phyloP scores from a whole-genome alignment of 208 protist genomes.

The Trypanosoma cruzi region DNA sequence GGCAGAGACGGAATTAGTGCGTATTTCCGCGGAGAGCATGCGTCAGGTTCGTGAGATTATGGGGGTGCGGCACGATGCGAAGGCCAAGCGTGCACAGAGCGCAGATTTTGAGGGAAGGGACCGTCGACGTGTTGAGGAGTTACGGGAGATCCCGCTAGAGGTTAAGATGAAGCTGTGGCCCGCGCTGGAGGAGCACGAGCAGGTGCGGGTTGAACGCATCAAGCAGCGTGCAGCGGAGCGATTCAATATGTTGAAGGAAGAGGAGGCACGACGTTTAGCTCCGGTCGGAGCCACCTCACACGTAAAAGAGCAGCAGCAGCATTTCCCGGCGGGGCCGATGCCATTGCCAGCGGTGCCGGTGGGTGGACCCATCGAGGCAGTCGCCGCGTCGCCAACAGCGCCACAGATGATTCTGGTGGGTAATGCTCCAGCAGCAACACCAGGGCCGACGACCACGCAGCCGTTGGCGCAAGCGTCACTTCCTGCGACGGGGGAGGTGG shows the following conservation, averaged over 20 bases:
- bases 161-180: conserved; percentile 84
- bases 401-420: conserved; percentile 3
- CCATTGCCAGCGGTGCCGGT: conserved; percentile 10
- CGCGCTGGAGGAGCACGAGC: conserved; percentile 81
- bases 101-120: conserved; percentile 17
- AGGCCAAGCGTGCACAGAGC: conserved; percentile 33
- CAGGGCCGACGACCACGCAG: not conserved
- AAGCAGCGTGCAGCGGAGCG: conserved; percentile 49
- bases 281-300: conserved; percentile 38
- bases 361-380: conserved; percentile 12
- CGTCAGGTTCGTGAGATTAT: conserved; percentile 52
- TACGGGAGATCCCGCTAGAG: conserved; percentile 65
- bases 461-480: not conserved
- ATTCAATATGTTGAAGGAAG: conserved; percentile 48
- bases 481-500: not conserved
- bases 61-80: conserved; percentile 35
- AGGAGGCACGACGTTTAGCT: conserved; percentile 48
- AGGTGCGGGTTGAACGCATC: conserved; percentile 72
- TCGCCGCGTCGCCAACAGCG: conserved; percentile 2
- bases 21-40: conserved; percentile 53
- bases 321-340: not conserved
- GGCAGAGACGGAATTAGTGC: conserved; percentile 57
- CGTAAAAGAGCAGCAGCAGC: conserved; percentile 12
- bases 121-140: conserved; percentile 3
- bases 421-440: not conserved